phyloP scores from a whole-genome alignment of 2,329 filamentous ascomycete species.

The Trichoderma lentiforme region DNA sequence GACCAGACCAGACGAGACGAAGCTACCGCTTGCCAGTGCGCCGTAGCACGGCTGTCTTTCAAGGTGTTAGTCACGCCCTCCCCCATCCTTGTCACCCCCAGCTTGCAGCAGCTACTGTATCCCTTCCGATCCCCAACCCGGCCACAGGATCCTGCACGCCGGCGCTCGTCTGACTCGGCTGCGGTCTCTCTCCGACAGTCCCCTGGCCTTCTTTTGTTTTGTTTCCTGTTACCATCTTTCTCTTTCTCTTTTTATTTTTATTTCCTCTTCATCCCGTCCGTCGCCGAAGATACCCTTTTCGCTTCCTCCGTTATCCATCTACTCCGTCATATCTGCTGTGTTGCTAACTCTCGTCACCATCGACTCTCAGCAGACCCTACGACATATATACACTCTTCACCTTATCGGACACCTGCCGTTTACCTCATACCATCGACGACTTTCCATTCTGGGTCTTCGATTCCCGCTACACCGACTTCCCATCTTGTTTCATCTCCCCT shows the following conservation, averaged over 20 bases:
- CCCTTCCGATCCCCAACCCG: conserved; percentile 16
- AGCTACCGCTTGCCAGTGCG: background rate
- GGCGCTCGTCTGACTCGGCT: conserved; percentile 14
- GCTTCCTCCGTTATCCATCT: background rate
- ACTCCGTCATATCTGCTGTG: background rate
- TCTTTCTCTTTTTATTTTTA: background rate
- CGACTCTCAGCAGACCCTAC: conserved; percentile 17
- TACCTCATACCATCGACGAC: conserved; percentile 21
- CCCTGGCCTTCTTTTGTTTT: conserved; percentile 9
- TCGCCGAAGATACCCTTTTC: background rate
- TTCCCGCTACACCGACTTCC: conserved; percentile 24
- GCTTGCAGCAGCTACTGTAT: conserved; percentile 4
- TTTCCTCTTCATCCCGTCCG: background rate
- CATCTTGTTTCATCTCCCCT: conserved; percentile 18
- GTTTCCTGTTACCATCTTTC: conserved; percentile 4
- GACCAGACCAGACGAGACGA: background rate
- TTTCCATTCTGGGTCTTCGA: conserved; percentile 20
- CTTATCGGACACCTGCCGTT: conserved; percentile 34
- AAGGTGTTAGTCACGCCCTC: conserved; percentile 28
- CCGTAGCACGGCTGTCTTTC: conserved; percentile 14
- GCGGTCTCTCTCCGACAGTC: conserved; percentile 8
- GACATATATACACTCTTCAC: conserved; percentile 24
- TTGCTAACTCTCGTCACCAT: conserved; percentile 24
- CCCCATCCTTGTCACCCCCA: conserved; percentile 19
- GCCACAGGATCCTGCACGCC: conserved; percentile 18